These are phyloP conservation scores for Neocallimastix lanati DNA, from an alignment of 192 early-diverging fungal species.

Conservation along the genomic window DNA sequence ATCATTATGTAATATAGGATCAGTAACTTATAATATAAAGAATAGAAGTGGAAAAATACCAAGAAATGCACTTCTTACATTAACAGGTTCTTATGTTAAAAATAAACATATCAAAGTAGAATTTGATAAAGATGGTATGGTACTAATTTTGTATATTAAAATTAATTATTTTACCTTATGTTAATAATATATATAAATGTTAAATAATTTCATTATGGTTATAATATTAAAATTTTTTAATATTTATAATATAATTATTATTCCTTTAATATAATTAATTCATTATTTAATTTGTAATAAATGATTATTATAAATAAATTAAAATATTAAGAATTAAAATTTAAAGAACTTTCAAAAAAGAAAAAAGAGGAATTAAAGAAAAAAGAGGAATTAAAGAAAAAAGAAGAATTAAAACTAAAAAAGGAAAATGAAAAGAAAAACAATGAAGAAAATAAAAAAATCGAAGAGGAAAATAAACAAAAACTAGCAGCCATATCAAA, in stretches of 20 bases:
- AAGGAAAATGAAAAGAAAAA: no score
- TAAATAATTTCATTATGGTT: no score
- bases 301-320: no score
- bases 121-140: neutral
- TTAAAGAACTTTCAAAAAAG: neutral
- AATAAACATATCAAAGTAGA: neutral
- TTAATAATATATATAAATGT: no score
- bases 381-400: neutral
- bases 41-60: neutral
- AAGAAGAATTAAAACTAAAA: no score
- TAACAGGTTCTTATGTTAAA: neutral
- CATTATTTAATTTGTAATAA: no score
- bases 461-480: neutral
- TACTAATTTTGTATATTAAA: no score
- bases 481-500: neutral
- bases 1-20: neutral
- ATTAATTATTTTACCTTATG: no score
- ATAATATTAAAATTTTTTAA: no score
- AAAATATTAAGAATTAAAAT: no score
- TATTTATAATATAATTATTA: no score
- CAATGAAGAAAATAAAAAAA: neutral
- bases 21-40: neutral
- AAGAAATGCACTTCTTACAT: neutral
- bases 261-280: no score
- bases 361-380: neutral